Evolutionary conservation across 139 green algal genomes (phyloP), one percentile per base, ranked within the genome.

Genomic region (Chlamydomonas schloesseri): DNA sequence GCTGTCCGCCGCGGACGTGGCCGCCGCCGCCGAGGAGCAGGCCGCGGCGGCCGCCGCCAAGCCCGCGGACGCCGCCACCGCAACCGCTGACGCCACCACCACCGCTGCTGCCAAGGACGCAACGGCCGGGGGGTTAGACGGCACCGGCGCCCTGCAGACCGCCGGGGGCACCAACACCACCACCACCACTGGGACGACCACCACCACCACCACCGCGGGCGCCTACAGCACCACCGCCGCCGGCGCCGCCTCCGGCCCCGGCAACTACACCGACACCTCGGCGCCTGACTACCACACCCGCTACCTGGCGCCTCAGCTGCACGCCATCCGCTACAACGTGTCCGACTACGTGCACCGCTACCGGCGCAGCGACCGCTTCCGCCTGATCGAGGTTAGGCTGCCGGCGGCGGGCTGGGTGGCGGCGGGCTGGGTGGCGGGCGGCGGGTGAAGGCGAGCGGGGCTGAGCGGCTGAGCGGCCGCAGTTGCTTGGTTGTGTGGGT

Each of bases 301-400:
- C 20, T 84, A 84, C 78, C 62, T 84, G 78, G 64, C 62, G n/a
- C 64, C 78, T 1, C 78, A 84, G 78, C 28, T 84, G 17, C 64
- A 84, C 29, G 28, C 46, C n/a, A 55, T 70, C 36, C 42, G 82
- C 57, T 81, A 78, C 50, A 71, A 70, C 29, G 80, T 57, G 42
- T 14, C 28, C 73, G 26, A 70, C 2, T 86, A 86, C 47, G 37
- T 23, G 15, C 31, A 58, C 67, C 67, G 77, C 20, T 89, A 71
- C 77, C 53, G 86, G 15, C 80, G 55, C 34, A 69, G 60, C 6
- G 71, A 87, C 50, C 53, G 68, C 2, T 70, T 84, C 71, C 24
- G 57, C 10, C 36, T 58, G 17, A 87, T 90, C 13, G 15, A 71
- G 65, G 80, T 60, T 20, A 47, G 21, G 2, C 1, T 1, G 68